Evolutionary conservation across 352 stramenopile species (phyloP).

Genomic region (Phytophthora sansomeana): DNA sequence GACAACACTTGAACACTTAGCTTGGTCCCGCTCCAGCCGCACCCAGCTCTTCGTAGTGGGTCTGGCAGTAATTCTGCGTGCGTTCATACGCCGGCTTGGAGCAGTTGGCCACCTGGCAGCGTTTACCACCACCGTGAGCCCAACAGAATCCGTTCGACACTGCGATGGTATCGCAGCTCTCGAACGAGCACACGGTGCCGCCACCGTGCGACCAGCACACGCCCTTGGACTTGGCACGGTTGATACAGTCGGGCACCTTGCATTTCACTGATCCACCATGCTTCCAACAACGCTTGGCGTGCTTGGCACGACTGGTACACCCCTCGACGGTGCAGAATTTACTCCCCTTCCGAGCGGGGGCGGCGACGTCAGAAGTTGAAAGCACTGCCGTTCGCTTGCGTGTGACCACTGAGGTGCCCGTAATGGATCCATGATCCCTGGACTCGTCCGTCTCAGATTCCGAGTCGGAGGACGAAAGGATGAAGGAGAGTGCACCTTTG

Average conservation of each 20-base stretch:
- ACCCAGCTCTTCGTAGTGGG: conserved; percentile 30
- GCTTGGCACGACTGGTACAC: conserved; percentile 55
- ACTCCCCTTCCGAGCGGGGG: conserved; percentile 43
- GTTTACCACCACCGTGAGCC: conserved; percentile 47
- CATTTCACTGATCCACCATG: conserved; percentile 66
- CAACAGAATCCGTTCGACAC: conserved; percentile 59
- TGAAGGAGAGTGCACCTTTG: conserved; percentile 44
- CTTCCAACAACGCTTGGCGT: conserved; percentile 61
- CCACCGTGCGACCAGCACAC: conserved; percentile 68
- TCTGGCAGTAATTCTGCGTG: conserved; percentile 46
- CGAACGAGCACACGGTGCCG: conserved; percentile 53
- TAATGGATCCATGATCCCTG: conserved; percentile 9
- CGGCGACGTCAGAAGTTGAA: conserved; percentile 7
- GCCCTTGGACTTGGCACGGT: conserved; percentile 67
- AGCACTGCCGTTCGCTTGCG: conserved; percentile 17
- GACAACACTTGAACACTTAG: conserved; percentile 13
- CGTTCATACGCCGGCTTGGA: conserved; percentile 52
- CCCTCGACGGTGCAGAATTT: conserved; percentile 60
- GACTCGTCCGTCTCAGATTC: conserved; percentile 30
- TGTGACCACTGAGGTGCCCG: conserved; percentile 7
- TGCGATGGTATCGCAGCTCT: conserved; percentile 55
- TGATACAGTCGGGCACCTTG: conserved; percentile 62
- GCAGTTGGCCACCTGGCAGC: conserved; percentile 41
- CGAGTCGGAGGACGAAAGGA: conserved; percentile 42
- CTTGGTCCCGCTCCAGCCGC: background rate